Conservation (phyloP, 257 asterid species). For the Solanum megistacrolobum region DNA sequence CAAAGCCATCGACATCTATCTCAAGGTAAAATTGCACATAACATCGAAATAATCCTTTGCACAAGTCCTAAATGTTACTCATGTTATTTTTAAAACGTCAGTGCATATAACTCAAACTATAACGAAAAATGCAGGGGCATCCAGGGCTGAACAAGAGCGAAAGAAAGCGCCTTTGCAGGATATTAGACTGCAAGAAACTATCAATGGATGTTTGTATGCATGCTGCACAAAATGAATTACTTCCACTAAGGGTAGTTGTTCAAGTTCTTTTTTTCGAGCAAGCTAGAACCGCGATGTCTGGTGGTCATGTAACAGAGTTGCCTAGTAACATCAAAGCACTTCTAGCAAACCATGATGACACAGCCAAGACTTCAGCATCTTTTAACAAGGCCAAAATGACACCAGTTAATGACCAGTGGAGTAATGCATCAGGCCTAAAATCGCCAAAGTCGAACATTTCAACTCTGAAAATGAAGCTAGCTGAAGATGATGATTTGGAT, state of each 20-base stretch:
- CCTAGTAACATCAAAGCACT: conserved; percentile 70
- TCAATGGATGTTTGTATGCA: conserved; percentile 78
- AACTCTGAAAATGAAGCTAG: conserved; percentile 71
- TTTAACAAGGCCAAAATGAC: conserved; percentile 13
- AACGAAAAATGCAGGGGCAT: conserved; percentile 45
- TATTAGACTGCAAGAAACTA: conserved; percentile 62
- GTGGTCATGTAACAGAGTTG: conserved; percentile 50
- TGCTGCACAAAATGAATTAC: conserved; percentile 89
- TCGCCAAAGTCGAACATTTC: conserved; percentile 57
- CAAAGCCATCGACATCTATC: conserved; percentile 74
- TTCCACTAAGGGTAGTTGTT: conserved; percentile 72
- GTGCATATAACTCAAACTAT: neutral
- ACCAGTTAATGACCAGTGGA: conserved; percentile 61
- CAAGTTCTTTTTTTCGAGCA: conserved; percentile 94
- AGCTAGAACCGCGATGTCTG: conserved; percentile 62
- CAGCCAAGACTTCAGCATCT: conserved; percentile 30
- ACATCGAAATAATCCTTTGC: neutral
- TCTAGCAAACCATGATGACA: conserved; percentile 32
- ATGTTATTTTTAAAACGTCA: neutral
- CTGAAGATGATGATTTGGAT: conserved; percentile 50
- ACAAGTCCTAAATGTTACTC: too few relatives aligned
- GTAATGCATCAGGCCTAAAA: conserved; percentile 41
- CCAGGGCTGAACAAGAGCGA: conserved; percentile 68
- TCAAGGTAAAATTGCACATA: conserved; percentile 41
- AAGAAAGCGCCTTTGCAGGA: conserved; percentile 58